Base-by-base conservation (phyloP, 1,284 basidiomycete genomes). In the Fomitopsis palustris region DNA sequence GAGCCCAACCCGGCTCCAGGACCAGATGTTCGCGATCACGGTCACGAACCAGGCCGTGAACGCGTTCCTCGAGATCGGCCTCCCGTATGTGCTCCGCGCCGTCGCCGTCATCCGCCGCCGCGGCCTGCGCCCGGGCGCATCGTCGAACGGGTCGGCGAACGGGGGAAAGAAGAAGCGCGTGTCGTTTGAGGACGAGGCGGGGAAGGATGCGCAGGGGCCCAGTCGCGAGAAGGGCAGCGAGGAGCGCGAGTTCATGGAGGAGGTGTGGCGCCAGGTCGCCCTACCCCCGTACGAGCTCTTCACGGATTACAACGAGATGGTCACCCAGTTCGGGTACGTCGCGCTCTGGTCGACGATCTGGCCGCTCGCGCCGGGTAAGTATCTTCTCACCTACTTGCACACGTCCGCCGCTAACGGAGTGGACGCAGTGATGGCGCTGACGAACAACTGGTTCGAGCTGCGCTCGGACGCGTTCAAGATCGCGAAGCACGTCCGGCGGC, bases 391-490 rank as follows among this genome's bases (percentile, higher is more conserved):
- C 17, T 2, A 9, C n/a, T 17, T n/a, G n/a, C 3, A 21, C 16
- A 43, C 23, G n/a, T 9, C 16, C 33, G 10, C 19, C 8, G 10
- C 14, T 4, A 14, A 53, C 53, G 41, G 21, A 47, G n/a, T 14
- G 39, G 37, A 16, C 57, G 5, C 68, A 86, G 84, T 84, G 8
- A 88, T 90, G 85, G 85, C 88, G 2, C 76, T 92, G 23, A 65
- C 91, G 37, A 95, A 97, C 78, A 96, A 97, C 74, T 85, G 95
- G 73, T 79, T 99, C 65, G 97, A 99, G 75, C 76, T 96, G 8
- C 87, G 96, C 29, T 92, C 90, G 1, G 97, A 99, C 72, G 95
- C 96, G 1, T 90, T 96, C 81, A 99, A 99, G 79, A 91, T 99
- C 70, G 87, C 89, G 7, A 84, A 88, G 16, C 95, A 97, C 70